Percentiles rank a stretch among this genome's conserved stretches.
These are phyloP conservation scores for Sisymbrium altissimum DNA, from an alignment of 345 rosid species.

Conservation along the genomic window DNA sequence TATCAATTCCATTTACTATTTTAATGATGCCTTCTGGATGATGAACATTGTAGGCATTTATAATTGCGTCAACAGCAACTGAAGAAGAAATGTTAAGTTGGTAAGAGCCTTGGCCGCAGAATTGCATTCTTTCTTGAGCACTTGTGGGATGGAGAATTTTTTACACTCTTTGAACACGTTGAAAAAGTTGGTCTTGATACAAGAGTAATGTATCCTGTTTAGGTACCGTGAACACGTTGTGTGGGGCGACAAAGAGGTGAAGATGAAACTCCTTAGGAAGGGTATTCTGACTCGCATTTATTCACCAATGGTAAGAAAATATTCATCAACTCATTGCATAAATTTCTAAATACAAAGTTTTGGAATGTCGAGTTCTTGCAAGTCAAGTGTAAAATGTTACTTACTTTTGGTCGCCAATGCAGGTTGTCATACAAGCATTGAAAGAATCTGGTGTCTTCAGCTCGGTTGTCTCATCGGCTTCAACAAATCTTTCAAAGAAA, in stretches of 20 bases:
- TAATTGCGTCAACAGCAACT: conserved; percentile 93
- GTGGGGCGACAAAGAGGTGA: conserved; percentile 82
- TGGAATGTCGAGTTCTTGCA: background rate
- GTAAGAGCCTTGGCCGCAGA: conserved; percentile 41
- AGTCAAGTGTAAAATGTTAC: background rate
- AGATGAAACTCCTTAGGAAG: conserved; percentile 70
- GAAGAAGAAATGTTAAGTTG: conserved; percentile 90
- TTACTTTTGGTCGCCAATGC: conserved; percentile 15
- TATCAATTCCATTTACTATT: background rate
- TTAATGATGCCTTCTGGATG: background rate
- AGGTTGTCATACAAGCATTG: conserved; percentile 80
- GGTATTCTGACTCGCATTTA: conserved; percentile 83
- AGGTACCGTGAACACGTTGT: conserved; percentile 91
- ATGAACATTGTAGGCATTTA: conserved; percentile 71
- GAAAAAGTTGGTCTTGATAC: background rate
- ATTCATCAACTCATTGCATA: background rate
- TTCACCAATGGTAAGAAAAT: conserved; percentile 75
- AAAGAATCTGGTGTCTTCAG: conserved; percentile 83
- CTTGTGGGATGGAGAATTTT: background rate
- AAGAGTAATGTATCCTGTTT: conserved; percentile 1
- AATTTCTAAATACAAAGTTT: background rate
- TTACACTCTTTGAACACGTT: background rate
- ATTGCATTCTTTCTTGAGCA: background rate
- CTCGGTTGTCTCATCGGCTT: conserved; percentile 59
- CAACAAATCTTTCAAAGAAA: conserved; percentile 50